Percentiles rank a stretch among this genome's conserved stretches.
phyloP scores from a whole-genome alignment of 768 basidiomycete genomes.

The Auriscalpium orientale region DNA sequence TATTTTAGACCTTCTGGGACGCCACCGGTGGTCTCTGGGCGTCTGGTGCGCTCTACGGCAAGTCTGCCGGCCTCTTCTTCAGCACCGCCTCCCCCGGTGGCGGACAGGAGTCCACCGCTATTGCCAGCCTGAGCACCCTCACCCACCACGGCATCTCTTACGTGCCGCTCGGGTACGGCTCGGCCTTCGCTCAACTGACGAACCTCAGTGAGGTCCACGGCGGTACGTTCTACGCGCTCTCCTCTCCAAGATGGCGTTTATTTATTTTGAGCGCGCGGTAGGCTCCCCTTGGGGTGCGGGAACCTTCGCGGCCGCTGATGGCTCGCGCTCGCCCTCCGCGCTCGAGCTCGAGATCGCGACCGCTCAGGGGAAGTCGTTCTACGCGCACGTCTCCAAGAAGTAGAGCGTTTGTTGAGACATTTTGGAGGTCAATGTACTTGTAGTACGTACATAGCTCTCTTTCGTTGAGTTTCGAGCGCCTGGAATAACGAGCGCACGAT shows the following conservation, averaged over 20 bases:
- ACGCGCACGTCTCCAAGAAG: conserved; percentile 30
- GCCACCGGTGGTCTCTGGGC: conserved; percentile 62
- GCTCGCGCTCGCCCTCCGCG: conserved; percentile 37
- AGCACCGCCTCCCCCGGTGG: conserved; percentile 69
- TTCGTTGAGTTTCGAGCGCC: no score
- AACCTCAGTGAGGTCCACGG: conserved; percentile 47
- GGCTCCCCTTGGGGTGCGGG: conserved; percentile 78
- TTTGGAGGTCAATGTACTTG: no score
- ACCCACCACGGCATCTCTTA: conserved; percentile 67
- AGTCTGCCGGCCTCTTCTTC: conserved; percentile 69
- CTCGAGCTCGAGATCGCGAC: conserved; percentile 46
- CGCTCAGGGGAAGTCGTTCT: conserved; percentile 49
- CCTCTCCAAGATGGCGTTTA: background rate
- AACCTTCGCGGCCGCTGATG: conserved; percentile 42
- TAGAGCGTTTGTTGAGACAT: background rate
- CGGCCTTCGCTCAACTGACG: conserved; percentile 34
- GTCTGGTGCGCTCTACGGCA: conserved; percentile 55
- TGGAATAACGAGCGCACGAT: no score
- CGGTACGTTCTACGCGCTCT: conserved; percentile 32
- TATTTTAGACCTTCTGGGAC: conserved; percentile 62
- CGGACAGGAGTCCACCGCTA: conserved; percentile 64
- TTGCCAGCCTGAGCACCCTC: conserved; percentile 48
- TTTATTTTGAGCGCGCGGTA: conserved; percentile 16
- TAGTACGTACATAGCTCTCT: no score
- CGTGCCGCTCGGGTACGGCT: conserved; percentile 67